Evolutionary conservation across 2,329 filamentous ascomycete genomes (phyloP), one percentile per base, ranked within the genome.

Genomic region (Xylaria sp.): DNA sequence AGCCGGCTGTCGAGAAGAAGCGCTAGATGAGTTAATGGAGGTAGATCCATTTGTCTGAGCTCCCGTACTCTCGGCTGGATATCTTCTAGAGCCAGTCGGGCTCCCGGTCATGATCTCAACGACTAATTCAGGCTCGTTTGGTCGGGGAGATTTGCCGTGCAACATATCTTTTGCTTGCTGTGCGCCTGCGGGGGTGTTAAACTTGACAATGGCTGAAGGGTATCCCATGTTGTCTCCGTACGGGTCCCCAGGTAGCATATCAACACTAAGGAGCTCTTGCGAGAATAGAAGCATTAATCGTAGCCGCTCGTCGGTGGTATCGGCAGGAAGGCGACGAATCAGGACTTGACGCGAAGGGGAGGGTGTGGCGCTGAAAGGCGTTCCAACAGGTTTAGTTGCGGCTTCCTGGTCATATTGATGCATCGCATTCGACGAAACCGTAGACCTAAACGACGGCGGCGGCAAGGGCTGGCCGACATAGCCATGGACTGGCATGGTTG

Each of bases 201-300:
- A 89, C 68, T 78, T 82, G 63, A 89, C 75, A 36, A 89, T 73
- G 27, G 87, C 88, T 1, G 85, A 84, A 58, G 82, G 81, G 70
- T 84, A 86, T 24, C 83, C 83, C 24, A 4, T 27, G 3, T 79
- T 73, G 69, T 89, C 86, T 42, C 84, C 81, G 5, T 85, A 84
- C 64, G 82, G 79, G 27, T 88, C 83, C 27, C 79, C 70, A 1
- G 85, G 79, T 3, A 89, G 77, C 30, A 89, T 78, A 71, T 88
- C 83, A 19, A 86, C 81, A 53, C 82, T 81, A 45, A 82, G 75
- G 12, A 88, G 79, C 45, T 89, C 86, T 72, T 89, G 82, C 60
- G 85, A 87, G 79, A 86, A 89, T 50, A 88, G 81, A 39, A 88
- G 81, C 86, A 90, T 89, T 34, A 87, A 77, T 55, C 84, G 81